These are phyloP conservation scores for Rhododendron ovatum DNA, from an alignment of 148 eudicot genomes.

Conservation along the genomic window DNA sequence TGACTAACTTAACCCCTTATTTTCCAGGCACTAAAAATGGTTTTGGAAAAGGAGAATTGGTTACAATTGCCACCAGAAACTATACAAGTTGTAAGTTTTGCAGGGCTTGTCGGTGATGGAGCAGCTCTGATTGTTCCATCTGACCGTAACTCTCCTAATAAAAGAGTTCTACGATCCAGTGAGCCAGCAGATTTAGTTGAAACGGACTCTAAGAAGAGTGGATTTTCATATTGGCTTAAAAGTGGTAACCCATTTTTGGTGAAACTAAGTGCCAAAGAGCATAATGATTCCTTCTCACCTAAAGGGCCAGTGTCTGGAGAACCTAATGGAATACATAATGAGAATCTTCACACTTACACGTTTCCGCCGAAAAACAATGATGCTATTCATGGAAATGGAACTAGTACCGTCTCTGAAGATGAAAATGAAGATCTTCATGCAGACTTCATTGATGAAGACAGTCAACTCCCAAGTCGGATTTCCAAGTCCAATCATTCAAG, in stretches of 20 bases:
- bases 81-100: constrained; percentile 69
- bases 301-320: constrained; percentile 40
- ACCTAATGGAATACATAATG: constrained; percentile 20
- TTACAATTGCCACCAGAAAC: constrained; percentile 74
- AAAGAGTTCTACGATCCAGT: constrained; percentile 29
- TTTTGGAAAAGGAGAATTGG: constrained; percentile 92
- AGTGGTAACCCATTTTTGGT: constrained; percentile 71
- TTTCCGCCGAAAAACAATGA: constrained; percentile 25
- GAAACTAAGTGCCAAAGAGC: constrained; percentile 41
- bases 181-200: constrained; percentile 39
- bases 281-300: constrained; percentile 36
- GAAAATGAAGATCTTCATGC: constrained; percentile 99
- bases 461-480: constrained; percentile 91
- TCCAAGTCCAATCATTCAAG: constrained; percentile 43
- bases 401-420: constrained; percentile 51
- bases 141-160: constrained; percentile 33
- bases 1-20: constrained; percentile 2
- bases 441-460: constrained; percentile 97
- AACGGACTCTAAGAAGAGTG: constrained; percentile 47
- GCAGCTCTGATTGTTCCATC: constrained; percentile 71
- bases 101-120: constrained; percentile 95
- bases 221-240: constrained; percentile 66
- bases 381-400: constrained; percentile 40
- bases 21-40: constrained; percentile 83
- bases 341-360: constrained; percentile 16